Evolutionary conservation across 225 moss, liverwort and hornwort genomes (phyloP).

Genomic region (Rhytidiadelphus loreus): DNA sequence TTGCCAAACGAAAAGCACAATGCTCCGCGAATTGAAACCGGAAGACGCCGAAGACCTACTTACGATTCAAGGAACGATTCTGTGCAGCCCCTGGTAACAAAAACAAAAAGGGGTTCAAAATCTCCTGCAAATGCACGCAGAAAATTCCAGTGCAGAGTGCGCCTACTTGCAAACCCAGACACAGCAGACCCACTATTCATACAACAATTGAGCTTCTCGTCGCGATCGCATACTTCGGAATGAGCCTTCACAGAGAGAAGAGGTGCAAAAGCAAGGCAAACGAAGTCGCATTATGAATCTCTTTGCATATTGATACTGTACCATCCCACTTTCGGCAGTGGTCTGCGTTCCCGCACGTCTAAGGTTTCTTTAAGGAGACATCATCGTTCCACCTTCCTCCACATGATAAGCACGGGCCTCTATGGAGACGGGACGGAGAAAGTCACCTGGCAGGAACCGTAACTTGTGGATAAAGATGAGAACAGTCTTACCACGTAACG

Average conservation of each 20-base stretch:
- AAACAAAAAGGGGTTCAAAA: neutral
- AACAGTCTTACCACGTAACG: neutral
- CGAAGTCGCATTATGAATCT: neutral
- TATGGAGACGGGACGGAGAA: neutral
- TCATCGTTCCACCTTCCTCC: neutral
- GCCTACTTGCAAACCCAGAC: neutral
- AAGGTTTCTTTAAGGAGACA: neutral
- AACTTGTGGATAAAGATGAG: constrained; percentile 3
- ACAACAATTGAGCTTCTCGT: neutral
- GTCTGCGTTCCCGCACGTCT: neutral
- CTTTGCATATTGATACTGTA: neutral
- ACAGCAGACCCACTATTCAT: neutral
- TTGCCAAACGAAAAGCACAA: neutral
- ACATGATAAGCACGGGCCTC: neutral
- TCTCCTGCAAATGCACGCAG: neutral
- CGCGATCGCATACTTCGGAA: neutral
- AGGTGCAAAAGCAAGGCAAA: neutral
- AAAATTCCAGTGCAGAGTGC: neutral
- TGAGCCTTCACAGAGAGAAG: neutral
- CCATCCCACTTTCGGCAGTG: neutral
- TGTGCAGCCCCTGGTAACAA: neutral
- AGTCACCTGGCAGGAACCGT: neutral
- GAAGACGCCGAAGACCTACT: neutral
- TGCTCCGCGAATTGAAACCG: neutral
- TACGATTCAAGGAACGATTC: neutral